Evolutionary conservation across 129 eudicot genomes (phyloP).

Genomic region (Sambucus nigra): DNA sequence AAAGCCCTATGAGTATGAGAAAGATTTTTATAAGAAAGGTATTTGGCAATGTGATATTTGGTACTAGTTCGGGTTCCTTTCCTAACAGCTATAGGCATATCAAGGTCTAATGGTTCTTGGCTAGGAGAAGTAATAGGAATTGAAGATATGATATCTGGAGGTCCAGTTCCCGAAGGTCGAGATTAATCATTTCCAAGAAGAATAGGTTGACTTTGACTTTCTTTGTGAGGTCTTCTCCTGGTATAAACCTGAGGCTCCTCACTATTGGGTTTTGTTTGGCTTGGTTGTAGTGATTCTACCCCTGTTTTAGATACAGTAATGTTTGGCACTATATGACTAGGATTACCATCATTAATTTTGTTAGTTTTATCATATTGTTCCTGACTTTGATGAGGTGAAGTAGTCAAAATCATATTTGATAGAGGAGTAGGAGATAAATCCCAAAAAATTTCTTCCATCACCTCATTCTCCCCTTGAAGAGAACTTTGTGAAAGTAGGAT

Average conservation of each 20-base stretch:
- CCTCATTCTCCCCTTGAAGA: too few relatives aligned
- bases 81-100: neutral
- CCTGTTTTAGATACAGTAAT: too few relatives aligned
- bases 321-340: too few relatives aligned
- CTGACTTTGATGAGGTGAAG: too few relatives aligned
- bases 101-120: neutral
- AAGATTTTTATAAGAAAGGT: neutral
- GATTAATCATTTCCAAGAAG: conserved; percentile 4
- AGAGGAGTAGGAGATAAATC: too few relatives aligned
- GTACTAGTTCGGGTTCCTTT: neutral
- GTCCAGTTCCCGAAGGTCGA: neutral
- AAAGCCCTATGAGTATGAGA: neutral
- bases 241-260: neutral
- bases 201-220: conserved; percentile 2
- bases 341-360: too few relatives aligned
- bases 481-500: too few relatives aligned
- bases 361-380: too few relatives aligned
- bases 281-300: neutral
- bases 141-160: neutral
- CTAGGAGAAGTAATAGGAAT: neutral
- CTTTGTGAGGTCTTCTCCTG: neutral
- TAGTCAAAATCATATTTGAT: too few relatives aligned
- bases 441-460: too few relatives aligned
- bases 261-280: neutral
- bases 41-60: neutral